Evolutionary conservation across 192 early-diverging fungal genomes (phyloP), one percentile per base, ranked within the genome.

Genomic region (Umbelopsis sp.): DNA sequence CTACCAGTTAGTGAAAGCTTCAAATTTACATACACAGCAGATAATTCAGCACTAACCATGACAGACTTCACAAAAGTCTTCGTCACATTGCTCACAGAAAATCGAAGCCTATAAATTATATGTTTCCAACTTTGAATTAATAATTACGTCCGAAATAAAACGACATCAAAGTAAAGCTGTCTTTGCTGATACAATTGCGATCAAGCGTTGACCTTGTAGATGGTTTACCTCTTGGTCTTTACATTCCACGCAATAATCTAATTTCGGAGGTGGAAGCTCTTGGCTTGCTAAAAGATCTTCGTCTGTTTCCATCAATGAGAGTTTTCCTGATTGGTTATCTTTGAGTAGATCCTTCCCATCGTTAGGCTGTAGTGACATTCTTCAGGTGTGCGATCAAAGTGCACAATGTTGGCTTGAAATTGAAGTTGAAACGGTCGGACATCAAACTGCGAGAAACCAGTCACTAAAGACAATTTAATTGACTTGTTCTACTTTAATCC

Each of bases 31-130:
- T 12, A 41, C 53, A 26, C 10, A 10, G n/a, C 7, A 5, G 0
- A 41, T 11, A 41, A 41, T 41, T 41, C 38, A 41, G 9, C n/a
- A 36, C 22, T 24, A 50, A 78, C 77, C 86, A 70, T 87, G 92
- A 75, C 96, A 98, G 24, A 98, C 94, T 74, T 93, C 91, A 78
- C 96, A 98, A 90, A 93, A 98, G 74, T 93, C 90, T 75, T 93
- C 96, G 50, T 83, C 85, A 51, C 96, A 97, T 73, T 95, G 89
- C 68, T 95, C 91, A 82, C 97, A 98, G 71, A 84, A 88, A 32
- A 91, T 77, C 3, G 79, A 74, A 0, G 90, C 82, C 50, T 90
- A 26, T 4, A 86, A 26, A 44, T 34, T 24, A 16, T 69, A 75
- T 41, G 36, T 26, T 67, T 41, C 38, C n/a, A n/a, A 41, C 7